Conservation (phyloP, 306 rosid species). For the cucumber (Cucumis sativus) region DNA sequence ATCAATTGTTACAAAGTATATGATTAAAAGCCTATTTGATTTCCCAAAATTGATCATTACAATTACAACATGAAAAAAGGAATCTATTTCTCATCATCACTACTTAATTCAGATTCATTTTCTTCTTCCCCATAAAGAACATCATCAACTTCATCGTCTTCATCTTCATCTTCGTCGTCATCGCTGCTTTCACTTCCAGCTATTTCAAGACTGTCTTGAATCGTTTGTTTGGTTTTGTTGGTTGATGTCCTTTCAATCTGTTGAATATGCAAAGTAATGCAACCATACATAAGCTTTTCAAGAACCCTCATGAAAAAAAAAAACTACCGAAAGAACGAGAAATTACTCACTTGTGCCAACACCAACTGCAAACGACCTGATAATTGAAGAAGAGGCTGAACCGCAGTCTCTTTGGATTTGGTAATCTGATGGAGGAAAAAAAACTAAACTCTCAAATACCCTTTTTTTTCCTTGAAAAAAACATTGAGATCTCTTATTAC, state of each 20-base stretch:
- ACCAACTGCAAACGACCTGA: slow-evolving; percentile 83
- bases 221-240: slow-evolving; percentile 16
- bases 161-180: slow-evolving; percentile 23
- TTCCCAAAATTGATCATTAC: slow-evolving; percentile 2
- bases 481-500: not conserved
- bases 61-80: not conserved
- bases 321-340: not conserved
- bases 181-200: slow-evolving; percentile 39
- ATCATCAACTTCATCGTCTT: slow-evolving; percentile 37
- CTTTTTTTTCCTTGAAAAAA: no score
- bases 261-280: not conserved
- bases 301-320: not conserved
- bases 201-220: slow-evolving; percentile 15
- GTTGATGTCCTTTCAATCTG: slow-evolving; percentile 65
- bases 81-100: slow-evolving; percentile 49
- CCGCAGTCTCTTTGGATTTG: slow-evolving; percentile 45
- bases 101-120: slow-evolving; percentile 64
- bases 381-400: slow-evolving; percentile 56
- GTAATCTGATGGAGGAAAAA: slow-evolving; percentile 33
- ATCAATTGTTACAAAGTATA: not conserved
- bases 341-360: slow-evolving; percentile 53
- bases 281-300: not conserved
- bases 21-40: not conserved
- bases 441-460: not conserved
- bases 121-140: slow-evolving; percentile 43